Percentiles rank a stretch among this genome's conserved stretches.
phyloP scores from a whole-genome alignment of 2,329 filamentous ascomycete species.

The Neofusicoccum umdonicola region DNA sequence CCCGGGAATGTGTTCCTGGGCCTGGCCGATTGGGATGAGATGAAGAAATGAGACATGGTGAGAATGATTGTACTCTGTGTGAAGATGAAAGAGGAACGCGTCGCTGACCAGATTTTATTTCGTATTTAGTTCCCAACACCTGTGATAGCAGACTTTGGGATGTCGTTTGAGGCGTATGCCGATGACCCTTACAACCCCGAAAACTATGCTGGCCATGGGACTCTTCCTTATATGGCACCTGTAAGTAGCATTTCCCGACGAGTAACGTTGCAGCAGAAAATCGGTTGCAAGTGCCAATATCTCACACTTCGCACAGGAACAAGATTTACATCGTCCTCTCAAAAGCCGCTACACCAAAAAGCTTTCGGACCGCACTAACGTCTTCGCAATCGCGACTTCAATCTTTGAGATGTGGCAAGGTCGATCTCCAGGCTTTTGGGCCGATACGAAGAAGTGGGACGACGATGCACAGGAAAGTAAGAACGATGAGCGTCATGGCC shows the following conservation, averaged over 20 bases:
- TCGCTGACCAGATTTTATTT: neutral
- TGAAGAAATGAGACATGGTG: neutral
- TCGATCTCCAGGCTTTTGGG: neutral
- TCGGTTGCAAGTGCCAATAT: neutral
- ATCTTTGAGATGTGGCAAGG: neutral
- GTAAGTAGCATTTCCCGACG: neutral
- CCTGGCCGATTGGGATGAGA: neutral
- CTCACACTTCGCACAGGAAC: neutral
- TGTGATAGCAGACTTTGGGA: neutral
- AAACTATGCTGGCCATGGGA: neutral
- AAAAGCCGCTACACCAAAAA: neutral
- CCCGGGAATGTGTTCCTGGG: neutral
- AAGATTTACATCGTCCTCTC: neutral
- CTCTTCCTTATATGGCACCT: neutral
- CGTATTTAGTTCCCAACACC: neutral
- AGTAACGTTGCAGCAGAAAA: too few relatives aligned
- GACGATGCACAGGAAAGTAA: neutral
- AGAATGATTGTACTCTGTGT: neutral
- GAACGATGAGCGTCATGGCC: neutral
- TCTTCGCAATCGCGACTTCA: neutral
- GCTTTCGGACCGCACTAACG: slow-evolving; percentile 1
- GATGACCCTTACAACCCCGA: slow-evolving; percentile 1
- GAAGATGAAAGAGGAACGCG: too few relatives aligned
- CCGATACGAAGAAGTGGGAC: neutral
- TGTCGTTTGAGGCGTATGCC: neutral